Evolutionary conservation across 805 yeast genomes (phyloP).

Genomic region (Candida anglica): DNA sequence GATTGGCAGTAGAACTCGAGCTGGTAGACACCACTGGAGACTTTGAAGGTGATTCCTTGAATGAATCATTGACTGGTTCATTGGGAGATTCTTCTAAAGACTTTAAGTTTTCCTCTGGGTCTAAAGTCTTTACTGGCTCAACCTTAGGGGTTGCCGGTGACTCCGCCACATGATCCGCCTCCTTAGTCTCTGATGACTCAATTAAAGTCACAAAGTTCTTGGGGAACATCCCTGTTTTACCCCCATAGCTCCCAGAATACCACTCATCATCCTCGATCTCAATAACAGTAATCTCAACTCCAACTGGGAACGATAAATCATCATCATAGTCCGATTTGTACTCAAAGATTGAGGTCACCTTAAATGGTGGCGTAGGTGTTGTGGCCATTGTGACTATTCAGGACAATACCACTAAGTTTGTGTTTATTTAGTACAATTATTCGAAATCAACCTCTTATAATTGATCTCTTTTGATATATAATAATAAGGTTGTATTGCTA

Average conservation of each 20-base stretch:
- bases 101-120: constrained; percentile 2
- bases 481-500: no score
- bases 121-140: constrained; percentile 10
- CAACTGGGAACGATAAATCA: constrained; percentile 69
- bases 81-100: constrained; percentile 1
- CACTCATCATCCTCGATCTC: constrained; percentile 88
- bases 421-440: no score
- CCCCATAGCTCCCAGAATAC: constrained; percentile 71
- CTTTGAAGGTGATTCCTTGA: constrained; percentile 3
- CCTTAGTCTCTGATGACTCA: constrained; percentile 5
- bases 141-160: no score
- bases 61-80: constrained; percentile 4
- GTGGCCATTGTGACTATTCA: not conserved
- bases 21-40: not conserved
- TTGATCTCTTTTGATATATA: no score
- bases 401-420: no score
- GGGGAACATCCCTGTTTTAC: constrained; percentile 82
- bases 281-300: constrained; percentile 70
- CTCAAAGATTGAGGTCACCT: constrained; percentile 64
- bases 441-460: no score
- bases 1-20: not conserved
- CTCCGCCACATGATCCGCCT: constrained; percentile 2
- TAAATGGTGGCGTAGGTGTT: constrained; percentile 49
- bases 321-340: constrained; percentile 67
- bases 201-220: constrained; percentile 63